Conservation (phyloP, 2,329 filamentous ascomycete genomes). For the Colletotrichum ledebouriae region DNA sequence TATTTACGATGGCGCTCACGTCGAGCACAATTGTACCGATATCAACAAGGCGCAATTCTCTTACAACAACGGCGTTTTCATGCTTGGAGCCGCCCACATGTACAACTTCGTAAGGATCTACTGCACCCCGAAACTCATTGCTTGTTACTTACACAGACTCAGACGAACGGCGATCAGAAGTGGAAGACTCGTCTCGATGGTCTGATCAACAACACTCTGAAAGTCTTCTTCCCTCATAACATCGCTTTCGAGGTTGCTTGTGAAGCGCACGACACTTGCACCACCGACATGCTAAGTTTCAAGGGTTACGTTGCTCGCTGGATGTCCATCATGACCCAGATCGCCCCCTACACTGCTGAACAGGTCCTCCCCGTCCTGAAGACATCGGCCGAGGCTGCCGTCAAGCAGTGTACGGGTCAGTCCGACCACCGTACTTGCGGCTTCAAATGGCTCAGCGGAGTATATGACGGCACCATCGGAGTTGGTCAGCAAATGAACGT, state of each 20-base stretch:
- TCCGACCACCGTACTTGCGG: slow-evolving; percentile 64
- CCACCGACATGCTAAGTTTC: slow-evolving; percentile 74
- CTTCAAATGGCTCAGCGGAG: slow-evolving; percentile 64
- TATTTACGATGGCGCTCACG: slow-evolving; percentile 70
- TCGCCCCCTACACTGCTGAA: slow-evolving; percentile 66
- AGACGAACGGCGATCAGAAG: slow-evolving; percentile 62
- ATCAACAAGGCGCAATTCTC: slow-evolving; percentile 71
- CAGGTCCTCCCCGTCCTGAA: slow-evolving; percentile 65
- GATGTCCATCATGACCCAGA: slow-evolving; percentile 65
- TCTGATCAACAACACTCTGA: slow-evolving; percentile 53
- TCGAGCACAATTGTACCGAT: slow-evolving; percentile 65
- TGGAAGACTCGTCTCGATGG: slow-evolving; percentile 66
- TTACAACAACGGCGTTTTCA: slow-evolving; percentile 70
- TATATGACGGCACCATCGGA: slow-evolving; percentile 67
- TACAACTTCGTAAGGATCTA: slow-evolving; percentile 66
- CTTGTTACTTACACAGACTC: slow-evolving; percentile 17
- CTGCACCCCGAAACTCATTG: background rate
- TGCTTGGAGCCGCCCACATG: slow-evolving; percentile 73
- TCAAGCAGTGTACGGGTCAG: slow-evolving; percentile 67
- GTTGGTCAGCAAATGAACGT: slow-evolving; percentile 73
- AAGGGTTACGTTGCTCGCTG: slow-evolving; percentile 72
- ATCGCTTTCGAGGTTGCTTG: slow-evolving; percentile 74
- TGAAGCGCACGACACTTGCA: slow-evolving; percentile 67
- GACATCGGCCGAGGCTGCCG: slow-evolving; percentile 66
- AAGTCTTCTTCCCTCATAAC: slow-evolving; percentile 67